Evolutionary conservation across 306 rosid genomes (phyloP).

Genomic region (Malus asiatica): DNA sequence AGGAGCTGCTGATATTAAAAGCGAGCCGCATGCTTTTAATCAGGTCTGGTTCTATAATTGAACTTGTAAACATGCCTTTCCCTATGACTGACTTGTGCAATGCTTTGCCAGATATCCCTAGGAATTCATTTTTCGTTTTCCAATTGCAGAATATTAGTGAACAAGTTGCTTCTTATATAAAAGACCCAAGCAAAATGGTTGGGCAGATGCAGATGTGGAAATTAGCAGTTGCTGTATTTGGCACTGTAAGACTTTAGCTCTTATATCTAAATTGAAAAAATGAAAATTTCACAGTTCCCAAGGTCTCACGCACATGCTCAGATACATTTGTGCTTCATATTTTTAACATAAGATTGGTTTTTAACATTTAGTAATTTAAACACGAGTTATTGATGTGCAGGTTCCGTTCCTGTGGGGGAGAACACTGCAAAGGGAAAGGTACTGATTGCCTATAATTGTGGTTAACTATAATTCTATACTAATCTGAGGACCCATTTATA

Average conservation of each 20-base stretch:
- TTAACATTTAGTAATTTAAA: too few relatives aligned
- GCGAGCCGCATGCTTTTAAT: conserved; percentile 74
- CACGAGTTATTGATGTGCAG: conserved; percentile 24
- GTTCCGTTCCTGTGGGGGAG: conserved; percentile 24
- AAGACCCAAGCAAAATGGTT: conserved; percentile 87
- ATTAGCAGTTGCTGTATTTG: conserved; percentile 51
- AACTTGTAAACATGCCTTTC: neutral
- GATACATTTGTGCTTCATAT: too few relatives aligned
- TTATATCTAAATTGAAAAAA: too few relatives aligned
- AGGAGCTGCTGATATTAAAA: conserved; percentile 79
- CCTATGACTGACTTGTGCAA: conserved; percentile 12
- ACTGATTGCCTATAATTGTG: neutral
- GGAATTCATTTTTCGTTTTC: neutral
- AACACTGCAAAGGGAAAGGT: conserved; percentile 27
- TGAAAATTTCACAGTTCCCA: too few relatives aligned
- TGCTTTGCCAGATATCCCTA: neutral
- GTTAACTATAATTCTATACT: neutral
- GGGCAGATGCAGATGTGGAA: conserved; percentile 69
- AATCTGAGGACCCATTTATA: neutral
- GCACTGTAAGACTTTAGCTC: neutral
- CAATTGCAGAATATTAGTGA: conserved; percentile 51
- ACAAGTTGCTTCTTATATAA: conserved; percentile 81
- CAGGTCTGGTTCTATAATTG: conserved; percentile 48
- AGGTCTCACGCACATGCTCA: neutral
- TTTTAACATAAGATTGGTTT: too few relatives aligned